phyloP scores from a whole-genome alignment of 192 early-diverging fungal genomes.

The Umbelopsis sp. region DNA sequence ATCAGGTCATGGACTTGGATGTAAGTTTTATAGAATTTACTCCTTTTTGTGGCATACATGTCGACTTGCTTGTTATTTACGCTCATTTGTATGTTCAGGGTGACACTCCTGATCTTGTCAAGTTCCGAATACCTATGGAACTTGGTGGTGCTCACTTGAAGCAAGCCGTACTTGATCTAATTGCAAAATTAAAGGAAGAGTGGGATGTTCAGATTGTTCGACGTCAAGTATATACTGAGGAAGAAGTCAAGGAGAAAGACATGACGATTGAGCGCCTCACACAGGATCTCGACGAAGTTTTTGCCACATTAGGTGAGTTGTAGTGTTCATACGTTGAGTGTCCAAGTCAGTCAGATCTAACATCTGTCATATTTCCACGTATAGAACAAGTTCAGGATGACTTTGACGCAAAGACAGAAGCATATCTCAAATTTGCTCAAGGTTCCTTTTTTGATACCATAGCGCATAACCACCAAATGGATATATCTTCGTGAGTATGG shows the following conservation, averaged over 20 bases:
- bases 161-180: slow-evolving; percentile 26
- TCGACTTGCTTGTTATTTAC: background rate
- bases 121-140: slow-evolving; percentile 28
- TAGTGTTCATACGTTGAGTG: background rate
- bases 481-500: slow-evolving; percentile 25
- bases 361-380: slow-evolving; percentile 1
- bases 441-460: slow-evolving; percentile 49
- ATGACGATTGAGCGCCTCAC: slow-evolving; percentile 48
- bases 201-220: slow-evolving; percentile 32
- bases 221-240: slow-evolving; percentile 24
- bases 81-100: background rate
- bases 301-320: slow-evolving; percentile 26
- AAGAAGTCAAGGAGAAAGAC: slow-evolving; percentile 52
- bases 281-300: slow-evolving; percentile 28
- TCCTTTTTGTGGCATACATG: too few relatives aligned
- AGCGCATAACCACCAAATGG: slow-evolving; percentile 31
- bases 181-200: slow-evolving; percentile 44
- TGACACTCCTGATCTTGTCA: background rate
- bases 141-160: slow-evolving; percentile 13
- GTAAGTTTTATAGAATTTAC: background rate
- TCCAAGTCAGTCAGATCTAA: background rate
- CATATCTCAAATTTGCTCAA: slow-evolving; percentile 30
- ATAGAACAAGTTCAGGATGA: slow-evolving; percentile 18
- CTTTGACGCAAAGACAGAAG: slow-evolving; percentile 24
- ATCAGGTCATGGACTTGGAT: background rate